phyloP scores from a whole-genome alignment of 768 basidiomycete species.

The Calocybe cyanea region DNA sequence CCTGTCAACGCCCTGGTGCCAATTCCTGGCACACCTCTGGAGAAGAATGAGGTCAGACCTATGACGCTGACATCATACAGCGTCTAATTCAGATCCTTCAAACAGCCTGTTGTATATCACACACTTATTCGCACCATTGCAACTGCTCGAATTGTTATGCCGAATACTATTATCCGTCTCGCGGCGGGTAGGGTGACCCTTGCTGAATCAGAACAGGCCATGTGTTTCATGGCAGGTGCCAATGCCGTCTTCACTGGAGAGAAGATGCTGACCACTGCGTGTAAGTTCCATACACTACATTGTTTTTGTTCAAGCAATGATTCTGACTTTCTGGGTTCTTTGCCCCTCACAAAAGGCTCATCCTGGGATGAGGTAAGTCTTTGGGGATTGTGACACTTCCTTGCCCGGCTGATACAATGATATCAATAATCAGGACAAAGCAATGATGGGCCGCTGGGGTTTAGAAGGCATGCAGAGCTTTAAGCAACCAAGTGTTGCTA shows the following conservation, averaged over 20 bases:
- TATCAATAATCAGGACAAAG: slow-evolving; percentile 62
- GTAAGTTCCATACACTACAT: slow-evolving; percentile 41
- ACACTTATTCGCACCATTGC: slow-evolving; percentile 91
- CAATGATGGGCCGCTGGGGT: slow-evolving; percentile 93
- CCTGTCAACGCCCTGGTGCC: slow-evolving; percentile 97
- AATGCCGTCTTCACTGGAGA: slow-evolving; percentile 99
- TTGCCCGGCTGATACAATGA: slow-evolving; percentile 6
- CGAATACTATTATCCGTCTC: slow-evolving; percentile 89
- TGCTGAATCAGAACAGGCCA: slow-evolving; percentile 87
- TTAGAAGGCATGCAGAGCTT: slow-evolving; percentile 90
- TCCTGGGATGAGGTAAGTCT: slow-evolving; percentile 85
- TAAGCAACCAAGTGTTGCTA: slow-evolving; percentile 61
- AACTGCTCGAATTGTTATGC: slow-evolving; percentile 89
- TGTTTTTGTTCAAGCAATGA: slow-evolving; percentile 5
- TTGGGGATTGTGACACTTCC: slow-evolving; percentile 1
- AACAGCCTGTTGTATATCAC: slow-evolving; percentile 75
- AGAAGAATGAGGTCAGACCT: slow-evolving; percentile 72
- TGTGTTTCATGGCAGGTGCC: slow-evolving; percentile 98
- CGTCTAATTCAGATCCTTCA: slow-evolving; percentile 5
- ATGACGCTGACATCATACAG: background rate
- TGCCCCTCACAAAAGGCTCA: slow-evolving; percentile 58
- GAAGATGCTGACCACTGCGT: slow-evolving; percentile 95
- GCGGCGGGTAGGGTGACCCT: slow-evolving; percentile 92
- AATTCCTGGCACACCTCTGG: slow-evolving; percentile 91
- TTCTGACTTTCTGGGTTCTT: slow-evolving; percentile 10